phyloP scores from a whole-genome alignment of 805 yeast genomes.

The Cephaloascus albidus region DNA sequence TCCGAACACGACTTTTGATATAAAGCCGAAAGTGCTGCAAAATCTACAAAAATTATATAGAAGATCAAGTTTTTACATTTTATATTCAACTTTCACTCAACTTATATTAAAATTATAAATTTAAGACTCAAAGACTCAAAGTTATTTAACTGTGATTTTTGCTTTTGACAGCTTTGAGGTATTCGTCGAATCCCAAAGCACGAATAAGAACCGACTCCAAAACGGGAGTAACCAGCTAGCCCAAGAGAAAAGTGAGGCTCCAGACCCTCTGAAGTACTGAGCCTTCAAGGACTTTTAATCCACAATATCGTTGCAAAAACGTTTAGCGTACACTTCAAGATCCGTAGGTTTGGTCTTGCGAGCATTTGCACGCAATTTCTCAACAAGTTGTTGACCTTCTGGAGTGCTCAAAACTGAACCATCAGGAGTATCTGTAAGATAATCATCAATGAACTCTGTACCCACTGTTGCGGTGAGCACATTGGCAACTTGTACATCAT shows the following conservation, averaged over 20 bases:
- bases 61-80: too few species aligned
- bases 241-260: not conserved
- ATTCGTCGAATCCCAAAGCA: not conserved
- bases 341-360: not conserved
- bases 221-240: not conserved
- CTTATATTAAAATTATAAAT: too few species aligned
- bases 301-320: not conserved
- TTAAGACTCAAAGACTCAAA: too few species aligned
- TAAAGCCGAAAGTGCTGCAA: too few species aligned
- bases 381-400: not conserved
- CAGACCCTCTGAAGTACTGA: not conserved
- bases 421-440: not conserved
- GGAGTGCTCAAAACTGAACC: not conserved
- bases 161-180: too few species aligned
- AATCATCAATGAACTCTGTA: constrained; percentile 7
- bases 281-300: not conserved
- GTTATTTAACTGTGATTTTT: too few species aligned
- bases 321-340: not conserved
- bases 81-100: too few species aligned
- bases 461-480: constrained; percentile 30
- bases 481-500: constrained; percentile 28
- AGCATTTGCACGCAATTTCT: too few species aligned
- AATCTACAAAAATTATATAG: too few species aligned
- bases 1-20: too few species aligned
- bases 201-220: not conserved